Base-by-base conservation (phyloP, 768 basidiomycete genomes). In the Boletus tylopilopsis region DNA sequence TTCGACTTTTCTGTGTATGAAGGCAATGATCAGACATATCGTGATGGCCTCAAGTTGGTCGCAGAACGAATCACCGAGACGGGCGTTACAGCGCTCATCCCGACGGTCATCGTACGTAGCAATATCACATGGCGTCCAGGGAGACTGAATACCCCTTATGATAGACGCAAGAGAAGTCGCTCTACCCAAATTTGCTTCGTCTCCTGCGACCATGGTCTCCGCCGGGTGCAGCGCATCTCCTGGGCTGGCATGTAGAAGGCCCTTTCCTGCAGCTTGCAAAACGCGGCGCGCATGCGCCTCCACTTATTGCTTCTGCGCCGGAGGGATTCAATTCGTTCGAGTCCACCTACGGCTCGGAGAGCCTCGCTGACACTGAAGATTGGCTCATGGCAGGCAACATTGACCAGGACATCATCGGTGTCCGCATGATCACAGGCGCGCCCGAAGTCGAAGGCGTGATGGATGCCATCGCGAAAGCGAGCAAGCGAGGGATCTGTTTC, bases 191-290 rank as follows among this genome's bases (percentile, higher is more conserved):
- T 54, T 62, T 92, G 24, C 72, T 92, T 2, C 71, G 73, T 48
- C 75, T 90, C 16, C 75, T 93, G 23, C 77, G 77, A 30, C 89
- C 90, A 1, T 82, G 81, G 60, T 79, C 82, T 13, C 77, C 80
- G 13, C 71, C 79, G 0, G 72, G 57, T 10, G 85, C 85, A 10
- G 90, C 92, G 0, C 84, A 79, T 29, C 66, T 92, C 4, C 78
- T 94, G 12, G 93, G 93, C 23, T 94, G 88, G 85, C 93, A 95
- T 56, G 88, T 80, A 23, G 93, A 95, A 68, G 93, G 93, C 0
- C 92, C 93, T 0, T 94, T 94, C 72, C 76, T 94, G 36, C 84
- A 90, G 47, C 69, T 81, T 34, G 76, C 77, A n/a, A 92, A 92
- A 64, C 82, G 87, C 37, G 93, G 93, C 3, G 90, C 88, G 2